Evolutionary conservation across 2,329 filamentous ascomycete species (phyloP).

Genomic region (Colletotrichum noveboracense): DNA sequence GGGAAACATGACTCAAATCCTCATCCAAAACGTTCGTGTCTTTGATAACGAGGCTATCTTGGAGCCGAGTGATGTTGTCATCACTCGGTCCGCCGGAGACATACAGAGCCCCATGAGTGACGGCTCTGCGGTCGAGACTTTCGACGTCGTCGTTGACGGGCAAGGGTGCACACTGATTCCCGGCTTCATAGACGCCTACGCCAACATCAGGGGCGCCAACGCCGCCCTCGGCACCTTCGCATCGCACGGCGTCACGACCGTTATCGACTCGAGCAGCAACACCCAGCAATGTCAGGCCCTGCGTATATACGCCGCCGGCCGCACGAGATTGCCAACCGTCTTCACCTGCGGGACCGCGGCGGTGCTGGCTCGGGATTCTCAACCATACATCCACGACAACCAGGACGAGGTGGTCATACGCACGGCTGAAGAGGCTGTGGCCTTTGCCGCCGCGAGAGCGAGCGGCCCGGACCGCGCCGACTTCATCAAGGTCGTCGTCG

Average conservation of each 20-base stretch:
- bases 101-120: neutral
- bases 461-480: slow-evolving; percentile 23
- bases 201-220: neutral
- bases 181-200: slow-evolving; percentile 6
- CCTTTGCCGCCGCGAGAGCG: neutral
- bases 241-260: slow-evolving; percentile 1
- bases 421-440: neutral
- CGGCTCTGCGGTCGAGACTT: neutral
- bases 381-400: neutral
- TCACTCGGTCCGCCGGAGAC: neutral
- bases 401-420: neutral
- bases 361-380: neutral
- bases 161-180: neutral
- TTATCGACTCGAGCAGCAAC: slow-evolving; percentile 12
- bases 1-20: neutral
- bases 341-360: neutral
- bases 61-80: neutral
- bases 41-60: slow-evolving; percentile 22
- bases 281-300: slow-evolving; percentile 13
- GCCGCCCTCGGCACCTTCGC: neutral
- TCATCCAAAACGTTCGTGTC: slow-evolving; percentile 5
- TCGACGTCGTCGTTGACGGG: neutral
- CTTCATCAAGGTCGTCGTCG: slow-evolving; percentile 31
- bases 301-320: slow-evolving; percentile 1
- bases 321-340: neutral